These are phyloP conservation scores for Moniliophthora roreri DNA, from an alignment of 1,284 basidiomycete genomes.

Conservation along the genomic window DNA sequence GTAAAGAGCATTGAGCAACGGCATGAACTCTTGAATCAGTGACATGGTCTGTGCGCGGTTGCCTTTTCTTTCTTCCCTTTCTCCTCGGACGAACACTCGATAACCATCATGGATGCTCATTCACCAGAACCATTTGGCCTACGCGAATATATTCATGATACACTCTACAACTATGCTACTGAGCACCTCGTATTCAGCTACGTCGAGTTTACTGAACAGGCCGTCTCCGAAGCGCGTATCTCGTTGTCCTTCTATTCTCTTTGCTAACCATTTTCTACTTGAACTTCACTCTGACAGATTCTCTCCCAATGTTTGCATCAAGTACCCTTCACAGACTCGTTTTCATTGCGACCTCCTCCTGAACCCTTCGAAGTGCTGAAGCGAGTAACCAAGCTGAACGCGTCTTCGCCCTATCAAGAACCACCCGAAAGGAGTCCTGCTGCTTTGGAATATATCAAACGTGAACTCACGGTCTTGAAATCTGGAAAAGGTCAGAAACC, in stretches of 20 bases:
- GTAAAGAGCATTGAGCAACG: too few species aligned
- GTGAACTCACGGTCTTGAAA: constrained; percentile 16
- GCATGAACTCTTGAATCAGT: too few species aligned
- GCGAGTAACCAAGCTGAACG: constrained; percentile 29
- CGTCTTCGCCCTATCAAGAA: constrained; percentile 44
- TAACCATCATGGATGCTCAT: background rate
- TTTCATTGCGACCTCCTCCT: constrained; percentile 44
- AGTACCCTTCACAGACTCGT: constrained; percentile 49
- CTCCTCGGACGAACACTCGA: too few species aligned
- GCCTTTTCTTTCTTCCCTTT: too few species aligned
- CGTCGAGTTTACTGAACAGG: constrained; percentile 49
- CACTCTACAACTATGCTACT: constrained; percentile 53
- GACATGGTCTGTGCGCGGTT: too few species aligned
- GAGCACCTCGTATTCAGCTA: constrained; percentile 57
- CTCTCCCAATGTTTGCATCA: constrained; percentile 38
- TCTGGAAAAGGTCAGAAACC: constrained; percentile 21
- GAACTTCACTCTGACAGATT: too few species aligned
- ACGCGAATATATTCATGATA: constrained; percentile 48
- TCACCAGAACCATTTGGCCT: constrained; percentile 20
- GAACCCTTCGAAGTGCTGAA: constrained; percentile 50
- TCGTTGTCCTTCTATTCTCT: background rate
- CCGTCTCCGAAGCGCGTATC: constrained; percentile 44
- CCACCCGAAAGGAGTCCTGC: constrained; percentile 36
- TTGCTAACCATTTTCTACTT: constrained; percentile 11
- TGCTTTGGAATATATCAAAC: constrained; percentile 38